Evolutionary conservation across 108 stramenopile species (phyloP).

Genomic region (Licmophora abbreviata): DNA sequence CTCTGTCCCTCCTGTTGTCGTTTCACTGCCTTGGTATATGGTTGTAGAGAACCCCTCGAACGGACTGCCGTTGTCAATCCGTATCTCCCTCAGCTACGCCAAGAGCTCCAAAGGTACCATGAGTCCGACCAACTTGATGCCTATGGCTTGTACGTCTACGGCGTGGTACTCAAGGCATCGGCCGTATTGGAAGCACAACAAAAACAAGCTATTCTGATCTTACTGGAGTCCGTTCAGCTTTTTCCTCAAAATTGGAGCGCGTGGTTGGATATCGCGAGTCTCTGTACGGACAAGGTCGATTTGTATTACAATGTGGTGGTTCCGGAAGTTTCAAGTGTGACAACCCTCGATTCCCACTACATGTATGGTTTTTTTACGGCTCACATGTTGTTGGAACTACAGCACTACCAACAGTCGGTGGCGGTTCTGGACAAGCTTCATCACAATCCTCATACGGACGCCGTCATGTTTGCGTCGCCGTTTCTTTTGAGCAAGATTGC

Average conservation of each 20-base stretch:
- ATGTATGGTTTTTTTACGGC: constrained; percentile 88
- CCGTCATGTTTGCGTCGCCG: constrained; percentile 61
- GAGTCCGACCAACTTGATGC: constrained; percentile 50
- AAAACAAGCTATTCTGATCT: constrained; percentile 25
- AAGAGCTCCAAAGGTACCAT: constrained; percentile 49
- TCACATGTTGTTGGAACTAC: constrained; percentile 86
- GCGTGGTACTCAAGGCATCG: constrained; percentile 38
- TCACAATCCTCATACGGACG: constrained; percentile 29
- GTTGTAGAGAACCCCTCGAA: constrained; percentile 20
- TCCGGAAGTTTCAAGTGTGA: no score
- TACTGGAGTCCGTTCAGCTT: constrained; percentile 57
- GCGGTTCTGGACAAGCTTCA: constrained; percentile 54
- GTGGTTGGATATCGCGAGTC: constrained; percentile 88
- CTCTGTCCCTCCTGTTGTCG: constrained; percentile 11
- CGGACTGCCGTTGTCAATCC: constrained; percentile 21
- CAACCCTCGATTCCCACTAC: constrained; percentile 43
- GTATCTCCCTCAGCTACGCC: constrained; percentile 33
- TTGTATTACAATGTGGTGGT: constrained; percentile 57
- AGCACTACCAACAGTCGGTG: constrained; percentile 72
- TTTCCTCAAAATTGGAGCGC: constrained; percentile 95
- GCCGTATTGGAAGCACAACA: constrained; percentile 17
- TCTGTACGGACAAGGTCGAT: constrained; percentile 44
- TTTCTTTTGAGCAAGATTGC: constrained; percentile 72
- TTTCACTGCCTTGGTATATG: constrained; percentile 38
- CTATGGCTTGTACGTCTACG: constrained; percentile 91